A percentile compares a stretch with the other conserved stretches of the same genome.
Evolutionary conservation across 192 early-diverging fungal genomes (phyloP).

Genomic region (Lobulomyces angularis): DNA sequence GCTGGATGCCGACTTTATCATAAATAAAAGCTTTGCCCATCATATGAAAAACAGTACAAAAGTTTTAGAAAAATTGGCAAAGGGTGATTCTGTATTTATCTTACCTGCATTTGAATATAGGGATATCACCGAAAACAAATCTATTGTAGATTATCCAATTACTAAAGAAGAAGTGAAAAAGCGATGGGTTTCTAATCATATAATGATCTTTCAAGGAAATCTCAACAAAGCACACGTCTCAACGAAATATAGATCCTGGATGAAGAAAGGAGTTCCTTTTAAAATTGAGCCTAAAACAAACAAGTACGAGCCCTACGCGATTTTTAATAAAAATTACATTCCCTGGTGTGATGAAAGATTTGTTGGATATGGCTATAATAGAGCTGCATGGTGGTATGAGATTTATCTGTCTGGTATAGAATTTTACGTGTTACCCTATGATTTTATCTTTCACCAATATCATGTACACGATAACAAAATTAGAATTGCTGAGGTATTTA

Average conservation of each 20-base stretch:
- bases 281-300: slow-evolving; percentile 38
- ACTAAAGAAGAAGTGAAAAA: slow-evolving; percentile 28
- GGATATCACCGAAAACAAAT: slow-evolving; percentile 35
- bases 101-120: slow-evolving; percentile 49
- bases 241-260: slow-evolving; percentile 40
- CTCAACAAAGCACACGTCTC: slow-evolving; percentile 44
- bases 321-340: slow-evolving; percentile 33
- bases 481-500: no score
- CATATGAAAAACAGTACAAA: slow-evolving; percentile 15
- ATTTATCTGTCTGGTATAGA: slow-evolving; percentile 45
- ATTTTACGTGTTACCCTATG: slow-evolving; percentile 40
- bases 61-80: slow-evolving; percentile 28
- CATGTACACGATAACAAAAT: no score
- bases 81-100: slow-evolving; percentile 35
- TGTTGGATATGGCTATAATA: slow-evolving; percentile 50
- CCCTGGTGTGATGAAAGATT: slow-evolving; percentile 52
- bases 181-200: slow-evolving; percentile 24
- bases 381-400: no score
- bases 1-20: slow-evolving; percentile 48
- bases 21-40: slow-evolving; percentile 38
- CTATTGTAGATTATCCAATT: slow-evolving; percentile 33
- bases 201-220: slow-evolving; percentile 43
- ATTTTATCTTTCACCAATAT: slow-evolving; percentile 46
- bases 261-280: slow-evolving; percentile 28
- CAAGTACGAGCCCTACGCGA: slow-evolving; percentile 48